Evolutionary conservation across 208 protist genomes (phyloP), one percentile per base, ranked within the genome.

Genomic region (Naegleria gruberi): DNA sequence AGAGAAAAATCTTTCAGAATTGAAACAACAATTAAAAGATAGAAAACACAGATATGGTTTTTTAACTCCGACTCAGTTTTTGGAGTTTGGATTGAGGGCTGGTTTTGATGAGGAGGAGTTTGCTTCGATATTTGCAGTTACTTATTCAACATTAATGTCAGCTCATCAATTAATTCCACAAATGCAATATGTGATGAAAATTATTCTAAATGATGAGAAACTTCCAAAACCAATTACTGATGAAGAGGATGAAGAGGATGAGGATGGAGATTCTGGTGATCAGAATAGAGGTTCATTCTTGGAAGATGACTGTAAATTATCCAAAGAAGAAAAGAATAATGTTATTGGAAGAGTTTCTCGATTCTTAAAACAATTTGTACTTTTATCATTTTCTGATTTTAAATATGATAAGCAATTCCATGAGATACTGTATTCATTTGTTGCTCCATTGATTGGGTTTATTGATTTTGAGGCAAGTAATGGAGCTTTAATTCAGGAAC

Each of bases 81-180:
- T 87, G 12, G 83, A 87, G 12, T 87, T 87, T 55, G 83, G 83
- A 6, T 55, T 87, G n/a, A 10, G 83, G 40, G 34, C 34, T 87
- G 83, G 83, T 17, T 87, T 87, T 55, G 44, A 55, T 19, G 43
- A 87, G 0, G 83, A 87, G 12, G 41, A 34, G 37, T 87, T 87
- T 55, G 44, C 42, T 37, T 34, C 26, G 8, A 87, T 87, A n/a
- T 47, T 87, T 37, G 8, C 44, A 19, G 26, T 34, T 12, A 87
- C 83, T 17, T 87, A 87, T 19, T 44, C 7, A 0, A 87, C 83
- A 34, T 87, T 87, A 40, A 87, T 55, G 17, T 55, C 83, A 5
- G 12, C 43, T 26, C 41, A 55, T 42, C 43, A 37, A 41, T 26
- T 87, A 30, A 87, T 87, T 55, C 44, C 83, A 17, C 26, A 4